These are phyloP conservation scores for Gymnopilus junonius DNA, from an alignment of 768 basidiomycete species.

Conservation along the genomic window DNA sequence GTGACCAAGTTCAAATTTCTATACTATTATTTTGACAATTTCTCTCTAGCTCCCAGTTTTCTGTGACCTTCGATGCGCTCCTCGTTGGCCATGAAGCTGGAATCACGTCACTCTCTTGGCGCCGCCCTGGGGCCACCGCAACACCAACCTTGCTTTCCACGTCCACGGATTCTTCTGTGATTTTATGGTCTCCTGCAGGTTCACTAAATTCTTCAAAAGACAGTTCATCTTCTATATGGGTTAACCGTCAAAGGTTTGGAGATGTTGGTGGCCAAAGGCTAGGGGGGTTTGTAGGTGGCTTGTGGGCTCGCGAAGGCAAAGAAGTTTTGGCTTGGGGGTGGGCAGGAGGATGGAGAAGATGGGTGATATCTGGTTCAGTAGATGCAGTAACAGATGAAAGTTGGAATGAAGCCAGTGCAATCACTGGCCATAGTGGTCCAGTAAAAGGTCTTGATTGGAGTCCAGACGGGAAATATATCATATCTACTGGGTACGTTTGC, in stretches of 20 bases:
- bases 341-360: slow-evolving; percentile 93
- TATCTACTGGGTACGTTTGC: slow-evolving; percentile 76
- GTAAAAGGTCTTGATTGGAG: slow-evolving; percentile 89
- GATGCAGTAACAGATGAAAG: slow-evolving; percentile 36
- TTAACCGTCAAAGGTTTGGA: slow-evolving; percentile 89
- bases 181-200: slow-evolving; percentile 87
- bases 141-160: slow-evolving; percentile 78
- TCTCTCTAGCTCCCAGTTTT: slow-evolving; percentile 48
- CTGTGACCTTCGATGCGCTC: slow-evolving; percentile 91
- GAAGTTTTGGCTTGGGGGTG: slow-evolving; percentile 89
- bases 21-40: background rate
- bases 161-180: slow-evolving; percentile 94
- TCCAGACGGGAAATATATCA: slow-evolving; percentile 80
- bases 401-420: slow-evolving; percentile 82
- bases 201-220: slow-evolving; percentile 35
- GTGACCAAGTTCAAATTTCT: slow-evolving; percentile 18
- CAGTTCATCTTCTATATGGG: slow-evolving; percentile 76
- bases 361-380: slow-evolving; percentile 50
- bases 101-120: slow-evolving; percentile 88
- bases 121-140: slow-evolving; percentile 46
- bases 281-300: slow-evolving; percentile 90
- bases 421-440: slow-evolving; percentile 83
- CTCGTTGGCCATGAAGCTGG: slow-evolving; percentile 96
- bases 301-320: slow-evolving; percentile 70
- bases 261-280: slow-evolving; percentile 91